These are phyloP conservation scores for Saccharum officinarum DNA, from an alignment of 176 grass and related monocot genomes.

Conservation along the genomic window DNA sequence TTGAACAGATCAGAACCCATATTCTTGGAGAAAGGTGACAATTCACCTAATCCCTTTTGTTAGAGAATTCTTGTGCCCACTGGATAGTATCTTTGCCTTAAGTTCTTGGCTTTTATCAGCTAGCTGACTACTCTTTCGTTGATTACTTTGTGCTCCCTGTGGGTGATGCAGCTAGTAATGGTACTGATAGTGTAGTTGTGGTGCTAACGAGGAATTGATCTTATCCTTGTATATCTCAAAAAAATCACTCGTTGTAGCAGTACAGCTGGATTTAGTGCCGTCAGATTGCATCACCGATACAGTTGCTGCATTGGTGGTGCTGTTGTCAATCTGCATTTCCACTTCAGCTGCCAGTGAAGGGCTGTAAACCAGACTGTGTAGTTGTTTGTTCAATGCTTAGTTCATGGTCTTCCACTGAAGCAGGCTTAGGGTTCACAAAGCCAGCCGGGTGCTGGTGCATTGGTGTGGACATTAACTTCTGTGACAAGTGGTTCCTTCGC, in stretches of 20 bases:
- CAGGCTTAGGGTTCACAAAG: not conserved
- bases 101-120: not conserved
- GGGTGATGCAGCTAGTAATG: not conserved
- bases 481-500: not conserved
- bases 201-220: not conserved
- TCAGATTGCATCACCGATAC: not conserved
- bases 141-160: not conserved
- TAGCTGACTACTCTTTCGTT: not conserved
- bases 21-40: not conserved
- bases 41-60: not conserved
- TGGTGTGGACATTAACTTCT: not conserved
- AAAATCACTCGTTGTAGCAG: not conserved
- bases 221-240: not conserved
- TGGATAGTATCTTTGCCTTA: not conserved
- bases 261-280: not conserved
- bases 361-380: not conserved
- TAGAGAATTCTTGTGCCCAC: not conserved
- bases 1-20: not conserved
- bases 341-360: not conserved
- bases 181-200: not conserved
- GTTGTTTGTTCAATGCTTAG: not conserved
- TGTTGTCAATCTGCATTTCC: not conserved
- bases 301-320: not conserved
- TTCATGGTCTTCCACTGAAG: not conserved
- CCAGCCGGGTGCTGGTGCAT: not conserved